Conservation (phyloP, 306 rosid genomes). For the Cucurbita pepo region DNA sequence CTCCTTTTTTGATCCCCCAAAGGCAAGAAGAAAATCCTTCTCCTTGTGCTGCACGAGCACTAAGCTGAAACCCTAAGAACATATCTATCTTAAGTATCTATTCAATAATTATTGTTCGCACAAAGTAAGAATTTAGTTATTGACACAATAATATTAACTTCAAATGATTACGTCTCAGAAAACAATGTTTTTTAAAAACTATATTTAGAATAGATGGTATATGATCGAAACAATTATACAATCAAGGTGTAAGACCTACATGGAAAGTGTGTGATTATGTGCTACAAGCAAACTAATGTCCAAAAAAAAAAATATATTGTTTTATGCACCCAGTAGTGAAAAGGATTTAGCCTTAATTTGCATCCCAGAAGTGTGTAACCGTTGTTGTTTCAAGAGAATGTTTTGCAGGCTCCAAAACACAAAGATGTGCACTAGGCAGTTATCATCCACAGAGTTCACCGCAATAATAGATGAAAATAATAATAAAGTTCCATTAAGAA, state of each 20-base stretch:
- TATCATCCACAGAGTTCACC: background rate
- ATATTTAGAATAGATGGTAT: background rate
- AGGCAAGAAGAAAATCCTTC: constrained; percentile 84
- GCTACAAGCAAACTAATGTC: background rate
- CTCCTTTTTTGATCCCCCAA: constrained; percentile 88
- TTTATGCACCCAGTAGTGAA: background rate
- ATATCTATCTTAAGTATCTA: constrained; percentile 8
- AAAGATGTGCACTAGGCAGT: background rate
- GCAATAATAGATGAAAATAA: background rate
- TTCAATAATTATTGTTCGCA: constrained; percentile 1
- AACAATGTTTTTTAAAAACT: background rate
- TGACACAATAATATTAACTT: background rate
- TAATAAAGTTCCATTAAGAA: background rate
- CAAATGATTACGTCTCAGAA: background rate
- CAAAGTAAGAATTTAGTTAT: background rate
- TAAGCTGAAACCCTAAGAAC: constrained; percentile 75
- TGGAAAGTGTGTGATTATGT: background rate
- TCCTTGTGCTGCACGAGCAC: constrained; percentile 71
- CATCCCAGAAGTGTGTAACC: background rate
- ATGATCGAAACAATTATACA: background rate
- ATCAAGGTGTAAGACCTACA: background rate
- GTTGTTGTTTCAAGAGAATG: background rate
- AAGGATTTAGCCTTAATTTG: background rate
- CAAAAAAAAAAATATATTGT: background rate
- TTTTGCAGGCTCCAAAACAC: background rate